These are phyloP conservation scores for Sporothrix brunneoviolacea DNA, from an alignment of 2,329 filamentous ascomycete species.

Conservation along the genomic window DNA sequence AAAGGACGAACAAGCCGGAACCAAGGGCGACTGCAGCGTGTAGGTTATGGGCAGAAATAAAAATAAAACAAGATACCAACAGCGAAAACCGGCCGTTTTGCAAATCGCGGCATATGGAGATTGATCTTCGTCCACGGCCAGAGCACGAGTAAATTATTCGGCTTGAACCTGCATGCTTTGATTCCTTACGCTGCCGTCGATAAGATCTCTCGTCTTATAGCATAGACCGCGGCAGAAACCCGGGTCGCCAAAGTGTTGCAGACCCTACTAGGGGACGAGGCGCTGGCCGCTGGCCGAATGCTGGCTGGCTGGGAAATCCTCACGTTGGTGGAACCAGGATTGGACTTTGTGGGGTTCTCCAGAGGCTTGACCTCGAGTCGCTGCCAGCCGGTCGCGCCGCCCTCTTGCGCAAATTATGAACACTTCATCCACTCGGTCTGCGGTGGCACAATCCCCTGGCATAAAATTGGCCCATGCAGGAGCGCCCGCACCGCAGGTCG, in stretches of 20 bases:
- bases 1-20: neutral
- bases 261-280: too few species aligned
- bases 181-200: neutral
- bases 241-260: neutral
- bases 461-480: neutral
- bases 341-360: neutral
- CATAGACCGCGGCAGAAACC: neutral
- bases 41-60: too few species aligned
- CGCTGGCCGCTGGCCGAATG: too few species aligned
- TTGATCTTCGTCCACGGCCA: neutral
- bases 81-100: neutral
- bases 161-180: too few species aligned
- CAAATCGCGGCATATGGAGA: constrained; percentile 13
- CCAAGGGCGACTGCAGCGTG: neutral
- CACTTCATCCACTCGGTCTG: neutral
- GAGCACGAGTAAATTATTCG: neutral
- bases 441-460: constrained; percentile 6
- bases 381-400: too few species aligned
- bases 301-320: too few species aligned
- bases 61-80: neutral
- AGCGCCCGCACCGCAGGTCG: neutral
- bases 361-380: neutral
- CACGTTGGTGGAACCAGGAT: neutral
- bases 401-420: neutral
- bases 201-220: neutral